These are phyloP conservation scores for Cystobasidium sp. DNA, from an alignment of 1,284 basidiomycete genomes.

Conservation along the genomic window DNA sequence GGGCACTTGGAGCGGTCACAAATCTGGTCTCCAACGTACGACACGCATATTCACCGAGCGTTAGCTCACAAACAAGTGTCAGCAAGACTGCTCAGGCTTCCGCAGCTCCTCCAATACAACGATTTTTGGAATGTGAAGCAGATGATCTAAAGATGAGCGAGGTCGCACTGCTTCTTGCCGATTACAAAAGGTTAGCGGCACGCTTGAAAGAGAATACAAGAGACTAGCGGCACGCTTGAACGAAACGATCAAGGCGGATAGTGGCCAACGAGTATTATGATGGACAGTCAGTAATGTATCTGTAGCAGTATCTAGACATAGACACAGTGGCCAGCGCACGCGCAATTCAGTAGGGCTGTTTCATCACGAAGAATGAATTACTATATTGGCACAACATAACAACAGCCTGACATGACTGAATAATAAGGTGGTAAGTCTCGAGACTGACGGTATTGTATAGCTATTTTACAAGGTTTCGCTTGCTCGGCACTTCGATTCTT, in stretches of 20 bases:
- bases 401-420: too few relatives aligned
- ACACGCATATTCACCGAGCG: constrained; percentile 3
- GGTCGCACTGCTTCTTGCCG: constrained; percentile 46
- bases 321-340: too few relatives aligned
- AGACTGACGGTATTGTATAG: too few relatives aligned
- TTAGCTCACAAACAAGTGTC: background rate
- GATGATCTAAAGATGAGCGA: constrained; percentile 49
- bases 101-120: constrained; percentile 22
- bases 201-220: background rate
- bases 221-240: constrained; percentile 9
- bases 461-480: too few relatives aligned
- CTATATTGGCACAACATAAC: too few relatives aligned
- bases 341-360: too few relatives aligned
- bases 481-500: too few relatives aligned
- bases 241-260: background rate
- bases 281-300: too few relatives aligned
- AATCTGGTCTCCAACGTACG: constrained; percentile 29
- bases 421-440: too few relatives aligned
- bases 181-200: constrained; percentile 36
- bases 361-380: too few relatives aligned
- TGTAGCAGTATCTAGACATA: too few relatives aligned
- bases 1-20: background rate
- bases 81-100: background rate
- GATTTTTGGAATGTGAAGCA: constrained; percentile 50
- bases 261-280: too few relatives aligned